These are phyloP conservation scores for Diplodia mutila DNA, from an alignment of 2,329 filamentous ascomycete genomes.

Conservation along the genomic window DNA sequence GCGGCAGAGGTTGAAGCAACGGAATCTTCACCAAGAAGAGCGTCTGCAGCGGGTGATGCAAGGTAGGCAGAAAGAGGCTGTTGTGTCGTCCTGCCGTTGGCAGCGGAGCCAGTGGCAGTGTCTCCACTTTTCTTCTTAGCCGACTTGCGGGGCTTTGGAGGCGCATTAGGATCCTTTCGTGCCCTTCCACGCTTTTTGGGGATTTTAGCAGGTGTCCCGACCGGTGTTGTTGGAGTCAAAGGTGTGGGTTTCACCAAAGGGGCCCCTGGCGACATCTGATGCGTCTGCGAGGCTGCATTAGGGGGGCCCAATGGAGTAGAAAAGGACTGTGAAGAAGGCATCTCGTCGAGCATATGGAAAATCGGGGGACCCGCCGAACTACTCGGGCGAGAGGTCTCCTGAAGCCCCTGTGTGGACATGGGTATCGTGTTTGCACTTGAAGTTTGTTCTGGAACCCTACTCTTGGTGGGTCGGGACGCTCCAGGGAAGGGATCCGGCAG, in stretches of 20 bases:
- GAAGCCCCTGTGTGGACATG: neutral
- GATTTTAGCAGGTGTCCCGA: neutral
- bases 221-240: neutral
- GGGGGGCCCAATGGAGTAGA: neutral
- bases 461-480: neutral
- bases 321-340: neutral
- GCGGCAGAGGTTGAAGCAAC: neutral
- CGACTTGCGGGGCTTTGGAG: slow-evolving; percentile 12
- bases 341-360: slow-evolving; percentile 20
- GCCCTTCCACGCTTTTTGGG: slow-evolving; percentile 28
- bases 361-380: neutral
- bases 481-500: neutral
- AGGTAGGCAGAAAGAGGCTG: neutral
- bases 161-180: slow-evolving; percentile 17
- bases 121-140: slow-evolving; percentile 10
- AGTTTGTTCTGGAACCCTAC: neutral
- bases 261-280: too few species aligned
- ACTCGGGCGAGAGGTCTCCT: neutral
- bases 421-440: neutral
- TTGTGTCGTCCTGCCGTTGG: neutral
- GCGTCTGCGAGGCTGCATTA: neutral
- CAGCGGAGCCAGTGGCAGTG: neutral
- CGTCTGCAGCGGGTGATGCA: neutral
- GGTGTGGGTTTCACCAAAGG: neutral
- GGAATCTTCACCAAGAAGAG: neutral